Percentiles rank a stretch among this genome's conserved stretches.
phyloP scores from a whole-genome alignment of 768 basidiomycete species.

The Hypholoma sublateritium region DNA sequence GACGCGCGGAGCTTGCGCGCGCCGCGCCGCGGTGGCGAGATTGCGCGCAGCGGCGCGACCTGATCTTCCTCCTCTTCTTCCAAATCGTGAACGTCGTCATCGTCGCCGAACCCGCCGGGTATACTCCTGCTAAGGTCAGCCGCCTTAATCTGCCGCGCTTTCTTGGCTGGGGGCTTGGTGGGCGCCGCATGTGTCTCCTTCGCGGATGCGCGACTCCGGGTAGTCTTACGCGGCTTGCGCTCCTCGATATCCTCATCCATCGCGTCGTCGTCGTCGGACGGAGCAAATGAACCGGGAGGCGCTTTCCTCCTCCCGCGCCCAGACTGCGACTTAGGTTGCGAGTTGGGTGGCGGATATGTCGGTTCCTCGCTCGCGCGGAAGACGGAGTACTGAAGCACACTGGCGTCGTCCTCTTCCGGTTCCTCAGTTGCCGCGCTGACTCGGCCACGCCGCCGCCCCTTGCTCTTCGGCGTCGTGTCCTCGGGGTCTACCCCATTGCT shows the following conservation, averaged over 20 bases:
- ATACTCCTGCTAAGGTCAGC: conserved; percentile 30
- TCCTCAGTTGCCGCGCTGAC: conserved; percentile 10
- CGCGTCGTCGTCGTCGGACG: conserved; percentile 23
- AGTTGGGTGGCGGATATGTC: conserved; percentile 17
- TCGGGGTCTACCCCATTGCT: neutral
- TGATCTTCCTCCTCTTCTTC: conserved; percentile 35
- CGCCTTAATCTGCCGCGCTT: conserved; percentile 19
- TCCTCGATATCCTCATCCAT: conserved; percentile 24
- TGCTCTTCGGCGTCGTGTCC: neutral
- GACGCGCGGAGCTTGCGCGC: conserved; percentile 28
- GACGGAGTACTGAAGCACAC: conserved; percentile 28
- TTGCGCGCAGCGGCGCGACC: conserved; percentile 39
- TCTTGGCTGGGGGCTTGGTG: conserved; percentile 12
- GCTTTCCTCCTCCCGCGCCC: conserved; percentile 7
- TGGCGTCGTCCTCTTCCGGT: conserved; percentile 15
- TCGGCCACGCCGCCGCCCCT: conserved; percentile 11
- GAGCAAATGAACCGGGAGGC: conserved; percentile 17
- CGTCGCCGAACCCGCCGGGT: conserved; percentile 44
- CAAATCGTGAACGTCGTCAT: conserved; percentile 33
- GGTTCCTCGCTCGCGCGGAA: conserved; percentile 22
- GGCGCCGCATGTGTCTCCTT: conserved; percentile 1
- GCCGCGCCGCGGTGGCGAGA: conserved; percentile 24
- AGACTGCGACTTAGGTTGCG: conserved; percentile 24
- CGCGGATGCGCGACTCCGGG: conserved; percentile 8
- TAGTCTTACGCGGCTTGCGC: conserved; percentile 10